phyloP scores from a whole-genome alignment of 495 filamentous ascomycete genomes.

The Rhizodiscina lignyota region DNA sequence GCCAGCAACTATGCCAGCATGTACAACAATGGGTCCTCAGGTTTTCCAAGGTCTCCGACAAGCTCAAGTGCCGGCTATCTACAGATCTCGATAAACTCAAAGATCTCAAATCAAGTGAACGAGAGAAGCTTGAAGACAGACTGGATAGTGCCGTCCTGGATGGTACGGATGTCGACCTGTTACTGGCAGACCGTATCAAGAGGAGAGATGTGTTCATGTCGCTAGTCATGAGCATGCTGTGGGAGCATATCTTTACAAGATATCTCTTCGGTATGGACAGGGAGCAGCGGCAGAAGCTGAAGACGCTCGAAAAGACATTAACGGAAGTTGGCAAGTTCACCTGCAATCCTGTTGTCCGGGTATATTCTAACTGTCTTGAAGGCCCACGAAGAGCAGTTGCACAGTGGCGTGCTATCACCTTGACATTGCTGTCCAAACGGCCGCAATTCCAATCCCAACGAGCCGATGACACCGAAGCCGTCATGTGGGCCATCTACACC shows the following conservation, averaged over 20 bases:
- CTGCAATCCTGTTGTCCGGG: neutral
- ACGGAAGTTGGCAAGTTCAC: slow-evolving; percentile 49
- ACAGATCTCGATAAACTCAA: slow-evolving; percentile 43
- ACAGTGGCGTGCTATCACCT: slow-evolving; percentile 88
- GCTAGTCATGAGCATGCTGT: slow-evolving; percentile 93
- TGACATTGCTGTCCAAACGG: slow-evolving; percentile 70
- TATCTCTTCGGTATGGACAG: slow-evolving; percentile 97
- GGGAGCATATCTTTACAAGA: slow-evolving; percentile 93
- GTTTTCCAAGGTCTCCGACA: slow-evolving; percentile 92
- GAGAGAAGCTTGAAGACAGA: slow-evolving; percentile 79
- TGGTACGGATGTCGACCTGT: slow-evolving; percentile 73
- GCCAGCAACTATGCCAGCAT: slow-evolving; percentile 81
- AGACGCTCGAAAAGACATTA: slow-evolving; percentile 81
- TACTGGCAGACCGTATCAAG: slow-evolving; percentile 69
- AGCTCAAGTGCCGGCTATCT: slow-evolving; percentile 62
- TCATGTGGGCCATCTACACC: slow-evolving; percentile 68
- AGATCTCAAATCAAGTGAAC: no score
- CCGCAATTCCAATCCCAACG: slow-evolving; percentile 59
- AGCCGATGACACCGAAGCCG: slow-evolving; percentile 72
- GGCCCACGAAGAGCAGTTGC: slow-evolving; percentile 59
- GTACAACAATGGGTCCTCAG: slow-evolving; percentile 92
- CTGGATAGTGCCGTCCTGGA: slow-evolving; percentile 89
- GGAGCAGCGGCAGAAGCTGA: slow-evolving; percentile 92
- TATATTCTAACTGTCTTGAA: slow-evolving; percentile 5
- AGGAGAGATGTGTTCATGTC: slow-evolving; percentile 92